Evolutionary conservation across 768 basidiomycete genomes (phyloP).

Genomic region (Podaxis carcinomalis): DNA sequence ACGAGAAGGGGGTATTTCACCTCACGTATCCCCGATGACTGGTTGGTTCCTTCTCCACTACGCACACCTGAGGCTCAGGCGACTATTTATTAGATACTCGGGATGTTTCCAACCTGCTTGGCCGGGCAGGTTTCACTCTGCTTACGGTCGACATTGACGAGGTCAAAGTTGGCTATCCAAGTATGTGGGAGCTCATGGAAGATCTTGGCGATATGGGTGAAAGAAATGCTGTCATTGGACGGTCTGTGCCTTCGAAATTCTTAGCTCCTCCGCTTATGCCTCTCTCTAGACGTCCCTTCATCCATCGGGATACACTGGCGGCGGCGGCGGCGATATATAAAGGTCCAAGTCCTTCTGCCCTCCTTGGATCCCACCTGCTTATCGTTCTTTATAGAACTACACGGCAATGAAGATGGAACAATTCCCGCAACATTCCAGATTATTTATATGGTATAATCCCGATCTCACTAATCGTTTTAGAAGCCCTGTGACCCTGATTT

Average conservation of each 20-base stretch:
- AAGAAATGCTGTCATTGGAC: constrained; percentile 82
- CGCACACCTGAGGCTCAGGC: background rate
- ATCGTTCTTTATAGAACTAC: constrained; percentile 52
- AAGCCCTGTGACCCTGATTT: background rate
- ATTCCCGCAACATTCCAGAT: constrained; percentile 96
- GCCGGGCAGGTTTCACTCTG: constrained; percentile 88
- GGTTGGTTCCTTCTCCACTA: constrained; percentile 40
- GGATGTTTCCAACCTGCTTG: constrained; percentile 89
- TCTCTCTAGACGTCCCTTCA: constrained; percentile 49
- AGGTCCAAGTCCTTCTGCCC: constrained; percentile 39
- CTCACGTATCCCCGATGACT: constrained; percentile 96
- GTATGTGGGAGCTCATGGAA: constrained; percentile 93
- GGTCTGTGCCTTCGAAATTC: constrained; percentile 38
- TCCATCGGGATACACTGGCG: constrained; percentile 81
- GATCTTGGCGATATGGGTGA: constrained; percentile 98
- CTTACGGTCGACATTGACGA: constrained; percentile 97
- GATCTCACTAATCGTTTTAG: background rate
- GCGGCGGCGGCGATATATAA: constrained; percentile 94
- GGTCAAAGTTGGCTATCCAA: constrained; percentile 84
- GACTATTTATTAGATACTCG: constrained; percentile 68
- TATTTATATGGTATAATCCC: constrained; percentile 73
- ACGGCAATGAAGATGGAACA: constrained; percentile 78
- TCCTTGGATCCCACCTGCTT: background rate
- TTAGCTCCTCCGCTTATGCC: background rate
- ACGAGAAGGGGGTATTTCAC: constrained; percentile 94